These are phyloP conservation scores for Gossypium mustelinum DNA, from an alignment of 345 rosid genomes.

Conservation along the genomic window DNA sequence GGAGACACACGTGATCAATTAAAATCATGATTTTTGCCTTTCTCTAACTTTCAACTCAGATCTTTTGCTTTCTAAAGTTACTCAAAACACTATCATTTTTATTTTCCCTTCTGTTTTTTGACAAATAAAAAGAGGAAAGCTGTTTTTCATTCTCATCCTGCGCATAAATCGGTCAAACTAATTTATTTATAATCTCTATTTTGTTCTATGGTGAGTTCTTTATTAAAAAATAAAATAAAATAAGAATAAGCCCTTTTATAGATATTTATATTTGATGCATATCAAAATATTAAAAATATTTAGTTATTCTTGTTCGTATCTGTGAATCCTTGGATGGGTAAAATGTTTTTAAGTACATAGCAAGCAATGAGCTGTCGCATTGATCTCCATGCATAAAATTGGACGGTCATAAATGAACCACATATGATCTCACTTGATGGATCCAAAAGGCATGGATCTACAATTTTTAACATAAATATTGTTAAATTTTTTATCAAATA, in stretches of 20 bases:
- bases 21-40: conserved; percentile 28
- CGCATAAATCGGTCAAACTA: neutral
- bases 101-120: neutral
- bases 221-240: no score
- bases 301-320: no score
- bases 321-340: no score
- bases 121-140: neutral
- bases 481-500: no score
- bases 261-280: no score
- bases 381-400: neutral
- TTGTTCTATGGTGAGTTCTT: no score
- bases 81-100: conserved; percentile 9
- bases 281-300: no score
- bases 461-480: no score
- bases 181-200: no score
- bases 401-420: neutral
- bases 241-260: no score
- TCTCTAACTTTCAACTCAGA: conserved; percentile 6
- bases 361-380: neutral
- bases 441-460: neutral
- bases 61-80: conserved; percentile 12
- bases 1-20: conserved; percentile 37
- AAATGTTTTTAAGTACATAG: neutral
- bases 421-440: neutral
- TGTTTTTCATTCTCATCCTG: neutral